Evolutionary conservation across 1,284 basidiomycete genomes (phyloP), one percentile per base, ranked within the genome.

Genomic region (Peniophora sp.): DNA sequence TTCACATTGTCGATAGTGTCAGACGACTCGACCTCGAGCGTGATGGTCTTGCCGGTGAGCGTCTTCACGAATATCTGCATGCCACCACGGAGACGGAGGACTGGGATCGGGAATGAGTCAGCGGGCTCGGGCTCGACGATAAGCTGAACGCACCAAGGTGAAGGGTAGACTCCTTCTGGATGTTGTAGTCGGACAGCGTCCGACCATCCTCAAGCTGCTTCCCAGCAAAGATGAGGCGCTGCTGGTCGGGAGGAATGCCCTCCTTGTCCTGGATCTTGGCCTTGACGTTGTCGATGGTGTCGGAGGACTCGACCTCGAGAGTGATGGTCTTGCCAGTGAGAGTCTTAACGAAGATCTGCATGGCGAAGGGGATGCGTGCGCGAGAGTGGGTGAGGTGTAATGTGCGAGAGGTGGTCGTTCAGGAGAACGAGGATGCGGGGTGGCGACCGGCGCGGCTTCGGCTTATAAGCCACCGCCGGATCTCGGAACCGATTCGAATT

Each of bases 41-140:
- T 94, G 69, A 96, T 95, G 12, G 92, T 95, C 81, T 95, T 96
- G 47, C 93, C 92, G 16, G 92, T 95, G 53, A 95, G 73, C 52
- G 83, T 87, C 73, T 92, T 92, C 55, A 92, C 89, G 62, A 92
- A 91, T 61, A 91, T 90, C 62, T 91, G 88, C 89, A 90, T 90
- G 23, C 90, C 91, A 62, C 90, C 90, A 68, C 90, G 87, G 49
- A 93, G 83, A 69, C 89, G 88, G 57, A 94, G 82, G 45, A 83
- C 81, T 52, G 59, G 66, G 73, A 72, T 75, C 17, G 53, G 75
- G 70, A 58, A 77, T 49, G 1, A 56, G 45, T 14, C 17, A 8
- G 20, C 9, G 3, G 39, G 3, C 14, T 17, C 25, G 35, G 24
- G 12, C 47, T 68, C 71, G 66, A 72, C 19, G 22, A 14, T n/a